These are phyloP conservation scores for Austropuccinia psidii DNA, from an alignment of 1,284 basidiomycete species.

Conservation along the genomic window DNA sequence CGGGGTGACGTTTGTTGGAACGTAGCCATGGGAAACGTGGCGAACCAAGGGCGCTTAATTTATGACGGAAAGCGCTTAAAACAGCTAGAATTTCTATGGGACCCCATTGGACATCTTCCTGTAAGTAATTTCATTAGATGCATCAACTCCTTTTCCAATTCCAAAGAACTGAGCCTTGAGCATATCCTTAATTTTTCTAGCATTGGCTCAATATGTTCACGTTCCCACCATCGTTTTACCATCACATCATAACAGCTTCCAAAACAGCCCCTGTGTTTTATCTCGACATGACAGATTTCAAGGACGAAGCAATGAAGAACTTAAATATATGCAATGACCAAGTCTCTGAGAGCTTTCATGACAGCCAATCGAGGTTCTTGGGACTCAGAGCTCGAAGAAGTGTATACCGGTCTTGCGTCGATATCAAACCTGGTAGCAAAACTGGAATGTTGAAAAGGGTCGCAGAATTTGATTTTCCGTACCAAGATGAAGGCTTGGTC, in stretches of 20 bases:
- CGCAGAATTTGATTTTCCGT: slow-evolving; percentile 32
- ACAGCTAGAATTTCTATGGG: slow-evolving; percentile 46
- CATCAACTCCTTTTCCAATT: neutral
- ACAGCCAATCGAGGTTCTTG: slow-evolving; percentile 40
- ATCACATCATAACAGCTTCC: slow-evolving; percentile 47
- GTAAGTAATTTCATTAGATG: neutral
- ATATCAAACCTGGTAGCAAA: slow-evolving; percentile 37
- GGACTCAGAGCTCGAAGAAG: slow-evolving; percentile 47
- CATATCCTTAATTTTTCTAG: too few species aligned
- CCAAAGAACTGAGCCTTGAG: too few species aligned
- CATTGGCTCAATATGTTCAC: slow-evolving; percentile 47
- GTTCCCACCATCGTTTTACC: slow-evolving; percentile 48
- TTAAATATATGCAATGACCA: slow-evolving; percentile 47
- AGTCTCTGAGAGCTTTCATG: slow-evolving; percentile 40
- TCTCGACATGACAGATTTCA: slow-evolving; percentile 5
- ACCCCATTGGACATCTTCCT: slow-evolving; percentile 48
- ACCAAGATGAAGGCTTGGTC: slow-evolving; percentile 37
- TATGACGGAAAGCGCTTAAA: slow-evolving; percentile 47
- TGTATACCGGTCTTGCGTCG: slow-evolving; percentile 47
- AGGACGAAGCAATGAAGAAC: slow-evolving; percentile 44
- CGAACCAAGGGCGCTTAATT: slow-evolving; percentile 44
- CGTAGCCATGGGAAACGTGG: slow-evolving; percentile 45
- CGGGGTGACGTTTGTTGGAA: slow-evolving; percentile 49
- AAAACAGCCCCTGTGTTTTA: slow-evolving; percentile 18
- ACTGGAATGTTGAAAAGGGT: slow-evolving; percentile 27